Evolutionary conservation across 805 yeast species (phyloP).

Genomic region (Citeromyces matritensis): DNA sequence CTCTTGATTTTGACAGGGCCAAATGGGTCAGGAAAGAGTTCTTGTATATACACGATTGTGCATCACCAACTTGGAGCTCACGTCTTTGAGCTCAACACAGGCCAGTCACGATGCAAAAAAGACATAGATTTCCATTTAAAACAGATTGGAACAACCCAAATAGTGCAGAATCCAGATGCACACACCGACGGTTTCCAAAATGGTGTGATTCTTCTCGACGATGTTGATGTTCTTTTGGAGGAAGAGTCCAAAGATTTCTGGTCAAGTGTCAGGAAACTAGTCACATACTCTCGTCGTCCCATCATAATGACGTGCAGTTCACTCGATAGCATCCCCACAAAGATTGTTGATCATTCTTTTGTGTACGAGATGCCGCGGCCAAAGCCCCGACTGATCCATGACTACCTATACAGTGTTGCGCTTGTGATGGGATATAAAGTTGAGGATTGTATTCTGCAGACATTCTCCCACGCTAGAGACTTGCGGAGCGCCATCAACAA

Average conservation of each 20-base stretch:
- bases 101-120: constrained; percentile 58
- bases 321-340: constrained; percentile 9
- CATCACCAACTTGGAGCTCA: constrained; percentile 42
- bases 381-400: constrained; percentile 1
- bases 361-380: constrained; percentile 8
- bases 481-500: too few relatives aligned
- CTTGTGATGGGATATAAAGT: constrained; percentile 10
- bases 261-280: constrained; percentile 48
- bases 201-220: constrained; percentile 71
- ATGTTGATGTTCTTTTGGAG: constrained; percentile 68
- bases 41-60: constrained; percentile 55
- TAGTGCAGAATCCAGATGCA: constrained; percentile 29
- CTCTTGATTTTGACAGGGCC: constrained; percentile 56
- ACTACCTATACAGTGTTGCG: constrained; percentile 13
- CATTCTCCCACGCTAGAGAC: constrained; percentile 3
- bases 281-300: constrained; percentile 22
- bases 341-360: constrained; percentile 14
- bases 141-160: constrained; percentile 75
- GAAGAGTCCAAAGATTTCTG: constrained; percentile 71
- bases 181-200: constrained; percentile 21
- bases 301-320: constrained; percentile 14
- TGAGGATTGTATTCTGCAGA: constrained; percentile 7
- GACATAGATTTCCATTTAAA: constrained; percentile 50
- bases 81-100: constrained; percentile 69
- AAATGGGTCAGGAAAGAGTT: constrained; percentile 65